A percentile compares a stretch with the other conserved stretches of the same genome.
phyloP scores from a whole-genome alignment of 2,329 filamentous ascomycete genomes.

The Bimuria novae-zelandiae region DNA sequence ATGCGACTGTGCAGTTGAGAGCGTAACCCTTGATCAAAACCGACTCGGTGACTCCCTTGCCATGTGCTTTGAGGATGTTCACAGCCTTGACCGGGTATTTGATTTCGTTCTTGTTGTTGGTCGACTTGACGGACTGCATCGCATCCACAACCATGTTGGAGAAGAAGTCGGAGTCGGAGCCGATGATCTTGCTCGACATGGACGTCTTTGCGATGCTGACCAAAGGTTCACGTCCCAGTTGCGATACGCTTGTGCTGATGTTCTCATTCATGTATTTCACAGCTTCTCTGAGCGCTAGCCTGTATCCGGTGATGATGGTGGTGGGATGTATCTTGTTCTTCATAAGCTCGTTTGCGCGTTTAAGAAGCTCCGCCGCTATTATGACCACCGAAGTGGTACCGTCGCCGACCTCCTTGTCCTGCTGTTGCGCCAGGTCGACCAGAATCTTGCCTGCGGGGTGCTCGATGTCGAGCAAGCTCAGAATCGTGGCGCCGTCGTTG shows the following conservation, averaged over 20 bases:
- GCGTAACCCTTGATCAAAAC: conserved; percentile 94
- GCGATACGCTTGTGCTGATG: conserved; percentile 93
- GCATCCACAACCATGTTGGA: conserved; percentile 96
- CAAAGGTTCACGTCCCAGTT: conserved; percentile 85
- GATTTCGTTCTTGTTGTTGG: conserved; percentile 84
- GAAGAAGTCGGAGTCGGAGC: conserved; percentile 94
- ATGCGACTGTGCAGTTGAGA: conserved; percentile 97
- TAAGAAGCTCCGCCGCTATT: conserved; percentile 92
- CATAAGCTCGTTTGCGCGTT: conserved; percentile 95
- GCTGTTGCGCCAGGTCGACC: conserved; percentile 95
- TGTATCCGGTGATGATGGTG: conserved; percentile 98
- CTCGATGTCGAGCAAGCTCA: conserved; percentile 93
- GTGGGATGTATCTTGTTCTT: conserved; percentile 99
- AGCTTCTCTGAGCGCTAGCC: conserved; percentile 90
- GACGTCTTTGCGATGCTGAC: conserved; percentile 97
- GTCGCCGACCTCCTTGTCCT: conserved; percentile 98
- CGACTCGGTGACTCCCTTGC: conserved; percentile 88
- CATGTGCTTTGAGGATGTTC: conserved; percentile 97
- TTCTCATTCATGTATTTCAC: conserved; percentile 99
- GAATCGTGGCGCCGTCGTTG: conserved; percentile 97
- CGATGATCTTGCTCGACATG: conserved; percentile 99
- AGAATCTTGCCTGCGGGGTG: conserved; percentile 98
- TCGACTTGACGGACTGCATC: conserved; percentile 91
- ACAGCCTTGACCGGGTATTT: conserved; percentile 99
- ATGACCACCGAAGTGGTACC: conserved; percentile 97